Evolutionary conservation across 768 basidiomycete genomes (phyloP).

Genomic region (Mycena venus): DNA sequence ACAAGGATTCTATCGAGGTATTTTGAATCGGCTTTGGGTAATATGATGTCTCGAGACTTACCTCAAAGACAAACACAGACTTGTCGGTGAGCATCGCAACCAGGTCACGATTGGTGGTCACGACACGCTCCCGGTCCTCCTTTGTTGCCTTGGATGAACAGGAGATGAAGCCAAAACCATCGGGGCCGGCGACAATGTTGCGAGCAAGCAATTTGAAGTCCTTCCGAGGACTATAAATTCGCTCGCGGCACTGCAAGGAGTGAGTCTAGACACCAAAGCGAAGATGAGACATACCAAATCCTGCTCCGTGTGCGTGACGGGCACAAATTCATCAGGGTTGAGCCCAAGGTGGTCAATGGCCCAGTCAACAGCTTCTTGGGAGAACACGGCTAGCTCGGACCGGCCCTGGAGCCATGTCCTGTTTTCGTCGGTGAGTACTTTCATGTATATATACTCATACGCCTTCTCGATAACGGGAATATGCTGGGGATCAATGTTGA

Average conservation of each 20-base stretch:
- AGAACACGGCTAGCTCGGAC: not conserved
- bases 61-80: not conserved
- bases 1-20: not conserved
- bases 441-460: not conserved
- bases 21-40: not conserved
- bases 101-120: not conserved
- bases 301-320: not conserved
- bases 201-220: conserved; percentile 1
- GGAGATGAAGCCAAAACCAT: not conserved
- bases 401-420: conserved; percentile 1
- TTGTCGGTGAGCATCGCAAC: not conserved
- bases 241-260: not conserved
- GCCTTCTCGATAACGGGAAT: not conserved
- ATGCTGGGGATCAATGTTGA: not conserved
- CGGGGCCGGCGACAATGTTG: not conserved
- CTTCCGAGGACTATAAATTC: not conserved
- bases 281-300: not conserved
- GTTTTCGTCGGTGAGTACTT: not conserved
- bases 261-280: not conserved
- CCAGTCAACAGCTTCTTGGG: not conserved
- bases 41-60: not conserved
- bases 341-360: not conserved
- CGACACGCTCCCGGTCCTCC: not conserved
- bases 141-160: conserved; percentile 1
- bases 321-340: not conserved